Conservation (phyloP, 495 filamentous ascomycete species). For the Elasticomyces elasticus region DNA sequence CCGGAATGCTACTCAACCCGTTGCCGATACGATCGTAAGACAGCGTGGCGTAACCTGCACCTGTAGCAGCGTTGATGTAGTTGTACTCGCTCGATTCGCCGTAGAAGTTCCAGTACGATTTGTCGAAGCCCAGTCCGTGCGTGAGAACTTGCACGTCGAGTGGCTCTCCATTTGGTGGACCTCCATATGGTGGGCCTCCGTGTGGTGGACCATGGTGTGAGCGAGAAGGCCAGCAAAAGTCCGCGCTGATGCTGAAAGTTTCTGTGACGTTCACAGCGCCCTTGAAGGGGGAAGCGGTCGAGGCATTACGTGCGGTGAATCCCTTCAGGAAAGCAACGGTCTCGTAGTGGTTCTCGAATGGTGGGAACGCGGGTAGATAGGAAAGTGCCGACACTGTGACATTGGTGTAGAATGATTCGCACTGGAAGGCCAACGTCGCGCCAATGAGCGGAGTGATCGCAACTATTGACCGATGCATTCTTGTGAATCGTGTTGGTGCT, state of each 20-base stretch:
- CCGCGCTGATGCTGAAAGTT: conserved; percentile 9
- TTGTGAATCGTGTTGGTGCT: too few species aligned
- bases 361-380: conserved; percentile 2
- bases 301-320: conserved; percentile 3
- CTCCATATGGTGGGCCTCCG: too few species aligned
- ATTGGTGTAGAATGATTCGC: not conserved
- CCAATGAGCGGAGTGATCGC: not conserved
- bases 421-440: not conserved
- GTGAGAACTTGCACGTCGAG: conserved; percentile 10
- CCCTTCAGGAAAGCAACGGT: conserved; percentile 4
- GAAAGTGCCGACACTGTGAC: not conserved
- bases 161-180: too few species aligned
- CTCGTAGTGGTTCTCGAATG: conserved; percentile 14
- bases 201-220: not conserved
- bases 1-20: conserved; percentile 11
- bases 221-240: conserved; percentile 4
- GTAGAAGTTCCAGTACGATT: conserved; percentile 14
- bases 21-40: conserved; percentile 22
- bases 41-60: conserved; percentile 19
- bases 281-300: conserved; percentile 2
- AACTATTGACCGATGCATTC: not conserved
- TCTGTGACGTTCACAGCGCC: conserved; percentile 2
- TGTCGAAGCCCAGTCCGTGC: conserved; percentile 12
- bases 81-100: conserved; percentile 5
- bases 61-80: conserved; percentile 14